Base-by-base conservation (phyloP, 495 filamentous ascomycete species). In the Durotheca rogersii region DNA sequence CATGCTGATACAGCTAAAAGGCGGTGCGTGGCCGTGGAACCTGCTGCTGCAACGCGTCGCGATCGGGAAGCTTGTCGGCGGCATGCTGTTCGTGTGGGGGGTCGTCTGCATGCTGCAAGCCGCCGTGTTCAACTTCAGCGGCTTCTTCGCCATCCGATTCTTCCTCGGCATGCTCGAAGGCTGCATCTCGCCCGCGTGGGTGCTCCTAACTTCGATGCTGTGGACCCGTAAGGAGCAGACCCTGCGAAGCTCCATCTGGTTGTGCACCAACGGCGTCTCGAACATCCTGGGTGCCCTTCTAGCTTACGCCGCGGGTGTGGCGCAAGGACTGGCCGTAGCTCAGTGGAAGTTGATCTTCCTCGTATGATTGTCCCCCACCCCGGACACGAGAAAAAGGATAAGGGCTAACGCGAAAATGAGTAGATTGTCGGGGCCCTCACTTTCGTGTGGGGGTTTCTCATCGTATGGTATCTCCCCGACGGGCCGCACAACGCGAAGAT, bases 341-440 rank as follows among this genome's bases (percentile, higher is more conserved):
- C 54, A 62, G n/a, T 62, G 59, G 59, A 62, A 62, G 14, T 15
- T 62, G 7, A 62, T 62, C 23, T 62, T 58, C 41, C 15, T 62
- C 19, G 59, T 62, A 46, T 4, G 40, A n/a, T n/a, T n/a, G 14
- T 15, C 14, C 12, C 17, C 38, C 12, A 18, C 16, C 15, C 14
- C 10, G n/a, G 3, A 19, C 29, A 20, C 10, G n/a, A 27, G 12
- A 11, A 9, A 18, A 4, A 20, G 7, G 6, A n/a, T n/a, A n/a
- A n/a, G n/a, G 4, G 16, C 46, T 58, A 45, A 52, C 27, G 11
- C 25, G 23, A 16, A 3, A 17, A 7, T 42, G 23, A 12, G 4
- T 50, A 62, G 59, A 62, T 62, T 11, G 75, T 77, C 36, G 78
- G 78, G 4, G 58, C 72, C 1, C 55, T 79, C n/a, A 79, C 73